Evolutionary conservation across 2,329 filamentous ascomycete species (phyloP).

Genomic region (Calonectria honghensis): DNA sequence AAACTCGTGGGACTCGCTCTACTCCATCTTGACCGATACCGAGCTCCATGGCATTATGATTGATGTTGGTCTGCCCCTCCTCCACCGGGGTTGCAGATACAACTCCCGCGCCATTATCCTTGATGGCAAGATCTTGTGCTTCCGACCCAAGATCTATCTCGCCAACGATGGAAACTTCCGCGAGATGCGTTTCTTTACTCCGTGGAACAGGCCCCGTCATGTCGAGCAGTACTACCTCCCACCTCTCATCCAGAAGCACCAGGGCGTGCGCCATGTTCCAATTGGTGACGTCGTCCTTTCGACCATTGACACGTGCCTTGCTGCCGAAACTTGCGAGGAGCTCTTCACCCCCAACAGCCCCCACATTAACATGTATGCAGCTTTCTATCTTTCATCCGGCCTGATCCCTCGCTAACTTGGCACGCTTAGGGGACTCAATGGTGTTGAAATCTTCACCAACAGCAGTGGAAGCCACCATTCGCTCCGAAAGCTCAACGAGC

Average conservation of each 20-base stretch:
- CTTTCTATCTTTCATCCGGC: not conserved
- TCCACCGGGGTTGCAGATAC: not conserved
- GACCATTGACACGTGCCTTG: conserved; percentile 62
- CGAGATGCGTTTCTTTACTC: conserved; percentile 64
- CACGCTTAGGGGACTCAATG: conserved; percentile 64
- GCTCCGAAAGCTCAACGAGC: conserved; percentile 75
- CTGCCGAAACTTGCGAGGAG: conserved; percentile 65
- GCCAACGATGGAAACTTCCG: conserved; percentile 78
- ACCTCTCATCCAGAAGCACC: conserved; percentile 73
- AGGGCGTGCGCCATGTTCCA: conserved; percentile 59
- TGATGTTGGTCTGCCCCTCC: not conserved
- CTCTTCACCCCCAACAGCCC: conserved; percentile 49
- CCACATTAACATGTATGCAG: conserved; percentile 31
- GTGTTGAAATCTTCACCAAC: conserved; percentile 84
- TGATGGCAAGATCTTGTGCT: not conserved
- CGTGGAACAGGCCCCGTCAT: conserved; percentile 61
- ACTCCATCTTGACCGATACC: not conserved
- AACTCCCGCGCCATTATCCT: not conserved
- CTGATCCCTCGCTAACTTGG: conserved; percentile 2
- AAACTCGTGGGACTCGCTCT: not conserved
- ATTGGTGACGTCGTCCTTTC: conserved; percentile 65
- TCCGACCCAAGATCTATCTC: conserved; percentile 78
- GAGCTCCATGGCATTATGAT: not conserved
- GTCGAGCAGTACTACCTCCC: conserved; percentile 67
- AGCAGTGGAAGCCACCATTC: conserved; percentile 61